Conservation (phyloP, 139 green algal genomes). For the Eudorina sp. region DNA sequence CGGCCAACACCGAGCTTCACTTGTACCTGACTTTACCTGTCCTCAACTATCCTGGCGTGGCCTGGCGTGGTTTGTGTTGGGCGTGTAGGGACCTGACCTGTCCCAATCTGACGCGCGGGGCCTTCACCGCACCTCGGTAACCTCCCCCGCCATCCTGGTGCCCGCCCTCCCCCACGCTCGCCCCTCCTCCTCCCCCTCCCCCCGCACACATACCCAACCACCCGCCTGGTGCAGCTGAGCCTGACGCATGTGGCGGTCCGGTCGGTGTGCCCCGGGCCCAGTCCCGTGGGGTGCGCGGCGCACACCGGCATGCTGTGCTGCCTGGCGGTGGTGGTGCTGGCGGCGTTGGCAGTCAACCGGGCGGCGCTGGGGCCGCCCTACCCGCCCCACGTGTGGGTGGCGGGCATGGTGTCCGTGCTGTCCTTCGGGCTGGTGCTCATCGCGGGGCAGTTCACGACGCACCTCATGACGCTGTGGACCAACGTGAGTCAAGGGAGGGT, state of each 20-base stretch:
- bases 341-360: neutral
- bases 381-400: conserved; percentile 26
- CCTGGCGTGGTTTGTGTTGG: too few species aligned
- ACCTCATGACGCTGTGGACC: neutral
- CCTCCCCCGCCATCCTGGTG: neutral
- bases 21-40: too few species aligned
- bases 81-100: neutral
- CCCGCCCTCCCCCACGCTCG: neutral
- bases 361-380: conserved; percentile 18
- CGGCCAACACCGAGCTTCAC: too few species aligned
- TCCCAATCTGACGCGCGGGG: neutral
- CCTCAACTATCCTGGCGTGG: too few species aligned
- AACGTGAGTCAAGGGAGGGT: neutral
- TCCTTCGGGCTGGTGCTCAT: conserved; percentile 14
- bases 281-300: neutral
- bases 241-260: neutral
- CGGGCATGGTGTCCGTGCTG: neutral
- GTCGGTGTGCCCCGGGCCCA: neutral
- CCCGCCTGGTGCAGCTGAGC: conserved; percentile 32
- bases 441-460: neutral
- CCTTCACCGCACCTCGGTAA: neutral
- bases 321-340: conserved; percentile 14
- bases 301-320: conserved; percentile 30
- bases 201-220: too few species aligned
- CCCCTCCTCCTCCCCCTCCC: neutral